Base-by-base conservation (phyloP, 768 basidiomycete species). In the Suillus subluteus region DNA sequence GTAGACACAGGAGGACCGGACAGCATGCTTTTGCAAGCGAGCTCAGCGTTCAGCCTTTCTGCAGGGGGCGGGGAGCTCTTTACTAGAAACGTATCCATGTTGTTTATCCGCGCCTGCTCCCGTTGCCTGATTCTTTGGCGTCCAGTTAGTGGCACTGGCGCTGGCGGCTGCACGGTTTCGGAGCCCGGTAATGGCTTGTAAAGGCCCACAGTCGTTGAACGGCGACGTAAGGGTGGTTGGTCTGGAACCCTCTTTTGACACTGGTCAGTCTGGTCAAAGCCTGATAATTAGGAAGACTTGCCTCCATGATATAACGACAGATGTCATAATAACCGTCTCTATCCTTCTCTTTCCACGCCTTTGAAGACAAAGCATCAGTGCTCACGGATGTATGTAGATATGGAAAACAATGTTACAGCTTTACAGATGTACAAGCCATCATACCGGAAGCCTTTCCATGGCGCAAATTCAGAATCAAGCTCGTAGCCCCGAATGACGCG, bases 381-480 rank as follows among this genome's bases (percentile, higher is more conserved):
- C 3, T 55, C 26, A 11, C 40, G 3, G n/a, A 38, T 1, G 11
- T 56, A 55, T 26, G 1, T 15, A 6, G 15, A 61, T 7, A 13
- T 32, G 16, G n/a, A 13, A 3, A 11, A 56, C 4, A 40, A 21
- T 30, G 8, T 48, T 32, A 79, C 78, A 3, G 43, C n/a, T 3
- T 67, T 40, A 4, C 79, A 67, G 46, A 26, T 72, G 55, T 77
- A 77, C 3, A 77, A 56, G 32, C 76, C 76, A 38, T 79, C 76
- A 46, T 79, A 77, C 3, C 76, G 74, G 43, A 69, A 71, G 11
- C 75, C 76, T 2, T 41, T 6, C 7, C 35, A 11, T 6, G 76
- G 76, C 2, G 78, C 70, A 65, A 74, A 78, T 52, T 64, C 62
- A 3, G 78, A 78, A 2, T 3, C 23, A 38, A 62, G 48, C 6